Evolutionary conservation across 2,329 filamentous ascomycete species (phyloP).

Genomic region (Calcarisporium arbuscula): DNA sequence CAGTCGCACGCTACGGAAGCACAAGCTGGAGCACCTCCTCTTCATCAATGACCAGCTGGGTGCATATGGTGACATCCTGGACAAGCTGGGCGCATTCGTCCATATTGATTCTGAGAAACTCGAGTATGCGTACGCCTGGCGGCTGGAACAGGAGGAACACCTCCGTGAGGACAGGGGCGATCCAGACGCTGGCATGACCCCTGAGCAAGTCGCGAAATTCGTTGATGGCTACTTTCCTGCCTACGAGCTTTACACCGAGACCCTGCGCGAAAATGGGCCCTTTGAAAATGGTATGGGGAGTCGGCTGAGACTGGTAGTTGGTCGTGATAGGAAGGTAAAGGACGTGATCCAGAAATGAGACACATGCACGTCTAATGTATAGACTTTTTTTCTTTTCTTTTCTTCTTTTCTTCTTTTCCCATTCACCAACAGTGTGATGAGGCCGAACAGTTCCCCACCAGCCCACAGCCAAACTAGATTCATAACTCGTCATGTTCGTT

Average conservation of each 20-base stretch:
- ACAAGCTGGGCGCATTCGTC: slow-evolving; percentile 47
- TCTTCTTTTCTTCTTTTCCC: neutral
- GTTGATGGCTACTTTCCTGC: slow-evolving; percentile 64
- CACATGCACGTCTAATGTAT: neutral
- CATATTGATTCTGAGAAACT: slow-evolving; percentile 65
- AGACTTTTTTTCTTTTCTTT: neutral
- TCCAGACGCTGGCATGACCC: slow-evolving; percentile 63
- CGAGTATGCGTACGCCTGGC: slow-evolving; percentile 77
- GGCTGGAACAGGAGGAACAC: slow-evolving; percentile 70
- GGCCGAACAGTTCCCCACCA: neutral
- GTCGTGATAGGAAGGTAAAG: slow-evolving; percentile 52
- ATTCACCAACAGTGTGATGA: neutral
- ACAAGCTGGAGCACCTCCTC: slow-evolving; percentile 42
- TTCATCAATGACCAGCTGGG: slow-evolving; percentile 43
- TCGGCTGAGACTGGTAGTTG: slow-evolving; percentile 58
- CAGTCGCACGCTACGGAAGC: slow-evolving; percentile 41
- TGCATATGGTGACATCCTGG: slow-evolving; percentile 43
- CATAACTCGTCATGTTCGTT: no score
- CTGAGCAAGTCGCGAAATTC: slow-evolving; percentile 71
- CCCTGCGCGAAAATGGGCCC: slow-evolving; percentile 50
- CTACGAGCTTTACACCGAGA: slow-evolving; percentile 62
- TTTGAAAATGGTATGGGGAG: slow-evolving; percentile 42
- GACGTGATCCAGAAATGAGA: slow-evolving; percentile 43
- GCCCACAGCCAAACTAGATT: no score
- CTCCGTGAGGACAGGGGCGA: slow-evolving; percentile 58